Conservation (phyloP, 2,329 filamentous ascomycete species). For the Cordyceps farinosa region DNA sequence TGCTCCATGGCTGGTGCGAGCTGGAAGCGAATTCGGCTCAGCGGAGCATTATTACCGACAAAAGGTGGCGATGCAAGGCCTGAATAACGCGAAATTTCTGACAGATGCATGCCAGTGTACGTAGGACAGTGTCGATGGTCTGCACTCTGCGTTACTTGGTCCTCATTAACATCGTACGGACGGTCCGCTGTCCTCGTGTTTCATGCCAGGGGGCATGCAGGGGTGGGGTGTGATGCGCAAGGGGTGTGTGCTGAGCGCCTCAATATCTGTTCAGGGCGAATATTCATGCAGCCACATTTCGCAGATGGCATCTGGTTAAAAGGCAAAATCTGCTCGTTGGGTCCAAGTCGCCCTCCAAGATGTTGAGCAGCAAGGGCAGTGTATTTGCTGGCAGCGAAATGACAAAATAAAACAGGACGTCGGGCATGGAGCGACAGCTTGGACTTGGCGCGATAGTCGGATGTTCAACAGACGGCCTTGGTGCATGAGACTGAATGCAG, state of each 20-base stretch:
- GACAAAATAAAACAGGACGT: too few species aligned
- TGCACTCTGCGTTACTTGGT: neutral
- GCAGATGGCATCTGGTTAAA: neutral
- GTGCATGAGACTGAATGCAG: neutral
- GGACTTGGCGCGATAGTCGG: neutral
- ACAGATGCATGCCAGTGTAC: neutral
- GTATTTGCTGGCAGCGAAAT: too few species aligned
- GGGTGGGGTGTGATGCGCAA: neutral
- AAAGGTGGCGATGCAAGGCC: neutral
- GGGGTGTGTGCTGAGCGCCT: neutral
- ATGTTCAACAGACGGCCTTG: neutral
- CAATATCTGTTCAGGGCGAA: neutral
- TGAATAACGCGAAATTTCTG: neutral
- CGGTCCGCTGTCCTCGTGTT: slow-evolving; percentile 1
- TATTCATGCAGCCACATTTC: neutral
- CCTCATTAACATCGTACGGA: neutral
- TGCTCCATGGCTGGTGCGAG: too few species aligned
- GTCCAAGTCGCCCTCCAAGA: too few species aligned
- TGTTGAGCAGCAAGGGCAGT: too few species aligned
- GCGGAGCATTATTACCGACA: neutral
- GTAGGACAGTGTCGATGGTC: neutral
- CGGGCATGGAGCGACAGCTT: neutral
- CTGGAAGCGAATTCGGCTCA: too few species aligned
- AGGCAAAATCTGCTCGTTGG: too few species aligned
- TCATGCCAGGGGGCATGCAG: slow-evolving; percentile 5